These are phyloP conservation scores for Leccinum variicolor DNA, from an alignment of 768 basidiomycete genomes.

Conservation along the genomic window DNA sequence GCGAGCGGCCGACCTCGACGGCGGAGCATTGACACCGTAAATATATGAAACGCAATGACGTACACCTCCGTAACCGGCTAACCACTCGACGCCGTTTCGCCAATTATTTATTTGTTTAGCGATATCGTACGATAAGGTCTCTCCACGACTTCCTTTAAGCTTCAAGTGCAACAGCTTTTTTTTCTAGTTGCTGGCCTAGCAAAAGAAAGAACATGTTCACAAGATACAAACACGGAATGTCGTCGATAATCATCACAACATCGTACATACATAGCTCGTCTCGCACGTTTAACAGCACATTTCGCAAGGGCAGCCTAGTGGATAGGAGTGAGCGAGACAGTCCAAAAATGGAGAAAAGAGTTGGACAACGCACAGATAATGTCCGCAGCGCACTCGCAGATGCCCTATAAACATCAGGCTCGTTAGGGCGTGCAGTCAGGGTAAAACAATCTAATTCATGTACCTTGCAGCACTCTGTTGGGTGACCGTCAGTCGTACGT, in stretches of 20 bases:
- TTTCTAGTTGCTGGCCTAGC: not conserved
- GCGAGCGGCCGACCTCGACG: too few relatives aligned
- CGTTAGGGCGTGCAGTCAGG: not conserved
- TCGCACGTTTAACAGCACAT: slow-evolving; percentile 55
- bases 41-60: not conserved
- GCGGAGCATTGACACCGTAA: too few relatives aligned
- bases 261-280: not conserved
- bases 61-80: not conserved
- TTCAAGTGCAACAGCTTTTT: not conserved
- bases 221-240: slow-evolving; percentile 12
- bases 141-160: not conserved
- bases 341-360: not conserved
- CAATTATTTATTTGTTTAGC: not conserved
- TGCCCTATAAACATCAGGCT: slow-evolving; percentile 40
- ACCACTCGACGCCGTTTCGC: not conserved
- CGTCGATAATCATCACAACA: slow-evolving; percentile 1
- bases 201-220: not conserved
- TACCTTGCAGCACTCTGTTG: slow-evolving; percentile 69
- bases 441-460: not conserved
- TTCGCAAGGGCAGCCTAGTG: slow-evolving; percentile 76
- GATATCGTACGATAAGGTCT: not conserved
- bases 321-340: not conserved
- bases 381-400: slow-evolving; percentile 68
- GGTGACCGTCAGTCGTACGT: not conserved
- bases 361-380: slow-evolving; percentile 58